Evolutionary conservation across 2,329 filamentous ascomycete genomes (phyloP), one percentile per base, ranked within the genome.

Genomic region (Aplosporella prunicola): DNA sequence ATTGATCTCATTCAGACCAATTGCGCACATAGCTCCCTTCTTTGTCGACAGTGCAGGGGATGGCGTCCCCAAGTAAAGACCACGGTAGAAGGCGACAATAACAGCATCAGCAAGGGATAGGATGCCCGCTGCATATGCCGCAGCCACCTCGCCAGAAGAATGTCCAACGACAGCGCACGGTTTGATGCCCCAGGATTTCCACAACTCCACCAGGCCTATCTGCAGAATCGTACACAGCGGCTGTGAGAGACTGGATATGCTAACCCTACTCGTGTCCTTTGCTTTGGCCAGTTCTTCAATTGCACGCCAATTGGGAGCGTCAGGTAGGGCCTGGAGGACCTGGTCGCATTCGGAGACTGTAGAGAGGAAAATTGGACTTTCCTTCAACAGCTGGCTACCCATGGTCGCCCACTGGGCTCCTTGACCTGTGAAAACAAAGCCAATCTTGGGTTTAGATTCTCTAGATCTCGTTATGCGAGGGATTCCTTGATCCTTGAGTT

Each of bases 141-240:
- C 61, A 0, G 55, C 61, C 7, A 63, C 60, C 35, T 66, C 62
- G 5, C 62, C 62, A 5, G 60, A 54, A 0, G 58, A 62, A 36
- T 67, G 63, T 2, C 63, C 63, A 8, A 66, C 55, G 1, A 64
- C 51, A 0, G 56, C 56, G 8, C 46, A 15, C 0, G 60, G 53
- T 0, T 17, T 23, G 4, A 61, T 30, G 0, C 54, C 55, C 10
- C 48, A 46, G 1, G 39, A 35, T 3, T 40, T 9, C 1, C 63
- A 46, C 0, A 64, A 35, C 2, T 56, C 49, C 8, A 49, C 46
- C 1, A 63, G 40, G 0, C 49, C 47, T 27, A 56, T 49, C 32
- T 66, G 63, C 20, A 66, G 46, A 1, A 55, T 49, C 9, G 55
- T 64, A 2, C 52, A 60, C 2, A 61, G 40, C 1, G 56, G 47